These are phyloP conservation scores for Cryptosporidium tyzzeri DNA, from an alignment of 169 alveolate species.

Conservation along the genomic window DNA sequence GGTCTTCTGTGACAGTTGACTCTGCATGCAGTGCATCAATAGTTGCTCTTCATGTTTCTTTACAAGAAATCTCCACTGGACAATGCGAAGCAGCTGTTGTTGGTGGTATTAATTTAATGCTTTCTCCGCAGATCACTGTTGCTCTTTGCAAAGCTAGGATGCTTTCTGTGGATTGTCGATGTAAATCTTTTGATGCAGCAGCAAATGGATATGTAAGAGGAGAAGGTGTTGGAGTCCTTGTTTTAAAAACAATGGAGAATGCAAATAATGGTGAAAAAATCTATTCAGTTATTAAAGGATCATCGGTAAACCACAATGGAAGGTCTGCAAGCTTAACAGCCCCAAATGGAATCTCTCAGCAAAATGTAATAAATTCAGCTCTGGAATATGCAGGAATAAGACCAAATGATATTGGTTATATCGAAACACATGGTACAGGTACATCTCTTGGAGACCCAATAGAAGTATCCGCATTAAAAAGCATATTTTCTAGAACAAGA, in stretches of 20 bases:
- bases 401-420: slow-evolving; percentile 77
- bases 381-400: slow-evolving; percentile 77
- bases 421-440: slow-evolving; percentile 87
- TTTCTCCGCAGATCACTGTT: slow-evolving; percentile 84
- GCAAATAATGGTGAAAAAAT: slow-evolving; percentile 77
- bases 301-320: slow-evolving; percentile 85
- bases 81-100: slow-evolving; percentile 83
- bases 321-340: slow-evolving; percentile 84
- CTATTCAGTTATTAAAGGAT: slow-evolving; percentile 79
- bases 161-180: slow-evolving; percentile 84
- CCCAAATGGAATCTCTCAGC: slow-evolving; percentile 85
- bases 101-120: slow-evolving; percentile 85
- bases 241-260: slow-evolving; percentile 76
- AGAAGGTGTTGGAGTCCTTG: slow-evolving; percentile 82
- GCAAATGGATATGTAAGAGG: slow-evolving; percentile 86
- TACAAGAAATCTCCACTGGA: slow-evolving; percentile 78
- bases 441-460: slow-evolving; percentile 84
- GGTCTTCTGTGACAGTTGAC: slow-evolving; percentile 85
- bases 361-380: slow-evolving; percentile 82
- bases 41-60: slow-evolving; percentile 85
- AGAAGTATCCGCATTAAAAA: slow-evolving; percentile 81
- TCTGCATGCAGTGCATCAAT: slow-evolving; percentile 89
- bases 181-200: slow-evolving; percentile 84
- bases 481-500: slow-evolving; percentile 79
- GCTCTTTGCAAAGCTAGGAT: slow-evolving; percentile 86